A percentile compares a stretch with the other conserved stretches of the same genome.
These are phyloP conservation scores for Lachnellula hyalina DNA, from an alignment of 2,329 filamentous ascomycete genomes.

Conservation along the genomic window DNA sequence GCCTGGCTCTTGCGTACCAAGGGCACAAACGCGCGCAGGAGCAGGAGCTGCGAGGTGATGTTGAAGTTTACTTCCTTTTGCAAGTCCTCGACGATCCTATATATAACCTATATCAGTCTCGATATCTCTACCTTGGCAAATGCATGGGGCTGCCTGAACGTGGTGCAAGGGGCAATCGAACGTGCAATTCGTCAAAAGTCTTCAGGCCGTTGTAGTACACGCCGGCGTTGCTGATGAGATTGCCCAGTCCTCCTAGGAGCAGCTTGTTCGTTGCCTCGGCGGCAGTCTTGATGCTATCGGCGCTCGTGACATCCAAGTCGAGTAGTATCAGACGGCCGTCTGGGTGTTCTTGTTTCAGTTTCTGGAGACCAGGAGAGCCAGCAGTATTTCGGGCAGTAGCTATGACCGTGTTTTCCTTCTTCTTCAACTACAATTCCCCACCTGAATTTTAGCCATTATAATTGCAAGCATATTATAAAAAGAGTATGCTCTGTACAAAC, in stretches of 20 bases:
- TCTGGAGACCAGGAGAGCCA: conserved; percentile 11
- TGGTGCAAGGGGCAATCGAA: neutral
- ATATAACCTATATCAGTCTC: too few relatives aligned
- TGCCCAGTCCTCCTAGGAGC: conserved; percentile 21
- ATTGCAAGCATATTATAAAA: too few relatives aligned
- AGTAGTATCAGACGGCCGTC: neutral
- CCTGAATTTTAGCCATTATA: too few relatives aligned
- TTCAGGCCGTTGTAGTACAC: conserved; percentile 3
- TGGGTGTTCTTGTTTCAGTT: conserved; percentile 11
- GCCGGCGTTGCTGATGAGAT: conserved; percentile 24
- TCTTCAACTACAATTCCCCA: neutral
- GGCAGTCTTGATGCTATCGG: neutral
- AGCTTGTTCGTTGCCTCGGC: conserved; percentile 11
- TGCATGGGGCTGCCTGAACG: too few relatives aligned
- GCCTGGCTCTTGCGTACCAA: too few relatives aligned
- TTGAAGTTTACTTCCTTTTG: too few relatives aligned
- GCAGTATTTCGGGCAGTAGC: conserved; percentile 18
- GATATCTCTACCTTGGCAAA: too few relatives aligned
- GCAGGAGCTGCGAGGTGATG: too few relatives aligned
- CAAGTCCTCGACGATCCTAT: too few relatives aligned
- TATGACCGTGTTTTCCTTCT: conserved; percentile 17
- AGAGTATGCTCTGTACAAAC: neutral
- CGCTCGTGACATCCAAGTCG: too few relatives aligned
- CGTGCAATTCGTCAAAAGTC: conserved; percentile 20
- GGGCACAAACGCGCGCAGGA: too few relatives aligned